Percentiles rank a stretch among this genome's conserved stretches.
Evolutionary conservation across 192 early-diverging fungal genomes (phyloP).

Genomic region (Entomortierella chlamydospora): DNA sequence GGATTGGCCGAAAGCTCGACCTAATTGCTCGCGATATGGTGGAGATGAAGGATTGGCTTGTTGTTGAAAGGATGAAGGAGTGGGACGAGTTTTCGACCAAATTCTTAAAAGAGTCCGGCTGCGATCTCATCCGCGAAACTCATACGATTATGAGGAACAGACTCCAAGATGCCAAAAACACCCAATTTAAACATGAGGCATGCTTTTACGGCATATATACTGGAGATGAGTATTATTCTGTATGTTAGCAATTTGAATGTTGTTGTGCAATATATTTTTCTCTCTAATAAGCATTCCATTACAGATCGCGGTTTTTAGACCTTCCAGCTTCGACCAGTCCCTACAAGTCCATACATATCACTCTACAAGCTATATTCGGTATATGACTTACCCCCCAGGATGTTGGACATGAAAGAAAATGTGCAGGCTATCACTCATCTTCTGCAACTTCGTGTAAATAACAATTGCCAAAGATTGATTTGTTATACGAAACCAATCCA

Average conservation of each 20-base stretch:
- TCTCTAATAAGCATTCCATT: background rate
- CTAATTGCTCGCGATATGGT: no score
- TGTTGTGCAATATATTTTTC: background rate
- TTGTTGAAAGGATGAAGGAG: background rate
- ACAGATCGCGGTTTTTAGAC: background rate
- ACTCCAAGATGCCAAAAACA: background rate
- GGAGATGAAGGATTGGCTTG: background rate
- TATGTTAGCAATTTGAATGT: background rate
- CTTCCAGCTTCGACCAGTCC: background rate
- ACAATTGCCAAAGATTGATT: no score
- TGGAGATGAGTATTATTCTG: background rate
- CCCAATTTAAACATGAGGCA: background rate
- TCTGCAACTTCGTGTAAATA: no score
- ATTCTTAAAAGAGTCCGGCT: background rate
- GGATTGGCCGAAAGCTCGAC: no score
- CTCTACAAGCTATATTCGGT: no score
- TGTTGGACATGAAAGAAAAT: no score
- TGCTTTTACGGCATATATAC: background rate
- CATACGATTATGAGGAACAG: background rate
- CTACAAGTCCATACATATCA: no score
- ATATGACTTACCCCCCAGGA: no score
- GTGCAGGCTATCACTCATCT: no score
- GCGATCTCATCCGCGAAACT: background rate
- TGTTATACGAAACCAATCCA: no score
- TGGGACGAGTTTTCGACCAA: background rate